A percentile compares a stretch with the other conserved stretches of the same genome.
phyloP scores from a whole-genome alignment of 2,329 filamentous ascomycete species.

The Beauveria bassiana region DNA sequence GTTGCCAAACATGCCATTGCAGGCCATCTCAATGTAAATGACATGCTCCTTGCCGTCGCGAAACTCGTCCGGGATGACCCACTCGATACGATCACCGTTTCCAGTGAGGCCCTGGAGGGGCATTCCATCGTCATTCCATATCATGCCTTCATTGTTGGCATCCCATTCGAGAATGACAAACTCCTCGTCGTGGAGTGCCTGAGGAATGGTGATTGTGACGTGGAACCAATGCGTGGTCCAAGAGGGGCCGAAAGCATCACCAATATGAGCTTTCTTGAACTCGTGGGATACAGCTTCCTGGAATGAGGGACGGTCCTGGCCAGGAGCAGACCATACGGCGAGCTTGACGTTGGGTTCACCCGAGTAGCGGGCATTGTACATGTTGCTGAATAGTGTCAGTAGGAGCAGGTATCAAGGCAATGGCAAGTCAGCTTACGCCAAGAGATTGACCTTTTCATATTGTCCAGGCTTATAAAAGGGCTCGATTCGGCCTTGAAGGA shows the following conservation, averaged over 20 bases:
- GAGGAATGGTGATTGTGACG: conserved; percentile 68
- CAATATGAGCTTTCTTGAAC: conserved; percentile 67
- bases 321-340: conserved; percentile 75
- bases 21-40: conserved; percentile 97
- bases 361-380: conserved; percentile 37
- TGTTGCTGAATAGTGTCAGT: conserved; percentile 23
- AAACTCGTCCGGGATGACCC: conserved; percentile 77
- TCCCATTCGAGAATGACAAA: conserved; percentile 97
- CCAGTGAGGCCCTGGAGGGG: conserved; percentile 89
- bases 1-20: conserved; percentile 98
- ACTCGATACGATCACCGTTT: conserved; percentile 79
- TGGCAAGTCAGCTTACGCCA: conserved; percentile 45
- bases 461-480: conserved; percentile 76
- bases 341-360: conserved; percentile 75
- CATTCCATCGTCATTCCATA: conserved; percentile 86
- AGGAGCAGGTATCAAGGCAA: conserved; percentile 6
- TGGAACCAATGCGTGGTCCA: conserved; percentile 99
- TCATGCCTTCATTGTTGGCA: conserved; percentile 84
- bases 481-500: conserved; percentile 76
- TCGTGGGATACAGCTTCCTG: conserved; percentile 68
- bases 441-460: conserved; percentile 67
- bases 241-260: conserved; percentile 79
- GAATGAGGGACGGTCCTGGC: conserved; percentile 75
- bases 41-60: conserved; percentile 79
- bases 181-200: conserved; percentile 64